Evolutionary conservation across 2,329 filamentous ascomycete species (phyloP).

Genomic region (Colletotrichum viniferum): DNA sequence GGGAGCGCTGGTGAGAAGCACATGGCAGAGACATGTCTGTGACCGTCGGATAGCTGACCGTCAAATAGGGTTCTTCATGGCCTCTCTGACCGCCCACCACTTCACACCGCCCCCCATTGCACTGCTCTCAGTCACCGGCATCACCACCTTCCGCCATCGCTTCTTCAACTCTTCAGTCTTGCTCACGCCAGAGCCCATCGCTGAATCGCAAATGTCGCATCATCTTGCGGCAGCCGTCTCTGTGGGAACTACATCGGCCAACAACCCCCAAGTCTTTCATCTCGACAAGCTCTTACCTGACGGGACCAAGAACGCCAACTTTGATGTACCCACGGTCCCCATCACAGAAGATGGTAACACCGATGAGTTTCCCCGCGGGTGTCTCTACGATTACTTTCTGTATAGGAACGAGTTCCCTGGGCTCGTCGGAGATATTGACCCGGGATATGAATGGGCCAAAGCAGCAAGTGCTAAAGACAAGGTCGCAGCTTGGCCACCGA

Average conservation of each 20-base stretch:
- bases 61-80: slow-evolving; percentile 34
- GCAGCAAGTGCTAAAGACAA: slow-evolving; percentile 7
- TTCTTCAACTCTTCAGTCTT: slow-evolving; percentile 39
- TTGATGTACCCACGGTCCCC: neutral
- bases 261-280: slow-evolving; percentile 25
- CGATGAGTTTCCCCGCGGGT: slow-evolving; percentile 18
- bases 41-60: neutral
- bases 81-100: slow-evolving; percentile 32
- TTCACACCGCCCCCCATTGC: slow-evolving; percentile 32
- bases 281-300: slow-evolving; percentile 29
- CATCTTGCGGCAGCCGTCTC: slow-evolving; percentile 27
- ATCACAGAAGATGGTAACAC: neutral
- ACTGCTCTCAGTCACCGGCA: slow-evolving; percentile 38
- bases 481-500: slow-evolving; percentile 33
- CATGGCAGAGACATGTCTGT: neutral
- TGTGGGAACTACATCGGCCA: slow-evolving; percentile 25
- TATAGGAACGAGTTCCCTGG: slow-evolving; percentile 32
- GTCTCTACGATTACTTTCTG: slow-evolving; percentile 38
- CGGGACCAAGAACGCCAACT: slow-evolving; percentile 28
- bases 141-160: slow-evolving; percentile 37
- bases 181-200: slow-evolving; percentile 29
- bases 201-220: slow-evolving; percentile 25
- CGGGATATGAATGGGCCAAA: slow-evolving; percentile 34
- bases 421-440: slow-evolving; percentile 32
- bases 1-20: slow-evolving; percentile 35